These are phyloP conservation scores for Cotoneaster glaucophyllus DNA, from an alignment of 306 rosid genomes.

Conservation along the genomic window DNA sequence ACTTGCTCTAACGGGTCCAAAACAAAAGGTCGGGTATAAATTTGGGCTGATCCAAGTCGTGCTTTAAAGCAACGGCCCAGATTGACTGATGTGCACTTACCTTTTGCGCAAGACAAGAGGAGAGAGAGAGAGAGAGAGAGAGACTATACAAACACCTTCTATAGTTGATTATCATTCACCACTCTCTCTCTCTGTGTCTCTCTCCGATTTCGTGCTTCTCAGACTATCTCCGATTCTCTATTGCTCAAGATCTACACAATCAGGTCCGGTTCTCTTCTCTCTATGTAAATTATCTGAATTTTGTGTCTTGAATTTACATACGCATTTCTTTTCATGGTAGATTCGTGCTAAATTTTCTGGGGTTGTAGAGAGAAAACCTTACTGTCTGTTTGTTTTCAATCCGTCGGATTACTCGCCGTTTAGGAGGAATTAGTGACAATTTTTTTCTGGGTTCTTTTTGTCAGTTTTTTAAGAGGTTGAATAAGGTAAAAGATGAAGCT, in stretches of 20 bases:
- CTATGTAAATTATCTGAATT: background rate
- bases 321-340: background rate
- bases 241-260: background rate
- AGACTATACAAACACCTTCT: background rate
- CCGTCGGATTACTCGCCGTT: background rate
- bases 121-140: background rate
- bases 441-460: background rate
- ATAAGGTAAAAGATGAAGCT: background rate
- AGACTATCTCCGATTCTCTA: background rate
- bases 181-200: too few relatives aligned
- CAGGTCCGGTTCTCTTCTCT: background rate
- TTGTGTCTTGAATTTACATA: background rate
- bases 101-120: background rate
- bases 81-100: background rate
- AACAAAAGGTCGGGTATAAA: background rate
- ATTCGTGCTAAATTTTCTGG: background rate
- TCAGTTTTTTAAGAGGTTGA: background rate
- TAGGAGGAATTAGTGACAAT: background rate
- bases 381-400: background rate
- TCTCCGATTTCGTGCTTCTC: background rate
- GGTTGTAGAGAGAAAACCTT: background rate
- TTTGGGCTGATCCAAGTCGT: background rate
- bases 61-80: background rate
- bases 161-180: background rate
- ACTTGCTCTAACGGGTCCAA: background rate